These are phyloP conservation scores for Russula compacta DNA, from an alignment of 768 basidiomycete genomes.

Conservation along the genomic window DNA sequence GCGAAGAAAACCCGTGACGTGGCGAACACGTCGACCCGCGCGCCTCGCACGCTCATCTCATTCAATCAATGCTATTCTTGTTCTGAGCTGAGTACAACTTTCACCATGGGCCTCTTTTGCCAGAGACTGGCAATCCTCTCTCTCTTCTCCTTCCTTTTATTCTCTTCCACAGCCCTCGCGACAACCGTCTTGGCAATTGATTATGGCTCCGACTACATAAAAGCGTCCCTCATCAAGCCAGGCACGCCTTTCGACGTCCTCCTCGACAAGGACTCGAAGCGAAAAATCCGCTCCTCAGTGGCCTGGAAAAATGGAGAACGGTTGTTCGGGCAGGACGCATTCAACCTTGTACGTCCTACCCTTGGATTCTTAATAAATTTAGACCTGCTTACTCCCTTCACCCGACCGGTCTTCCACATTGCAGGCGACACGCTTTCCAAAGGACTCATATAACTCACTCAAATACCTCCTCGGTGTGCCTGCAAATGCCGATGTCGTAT, in stretches of 20 bases:
- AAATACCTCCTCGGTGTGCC: slow-evolving; percentile 77
- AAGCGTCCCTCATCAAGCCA: slow-evolving; percentile 91
- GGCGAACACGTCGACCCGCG: slow-evolving; percentile 7
- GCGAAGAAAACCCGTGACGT: slow-evolving; percentile 12
- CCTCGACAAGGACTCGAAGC: slow-evolving; percentile 92
- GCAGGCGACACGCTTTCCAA: slow-evolving; percentile 88
- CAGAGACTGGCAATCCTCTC: slow-evolving; percentile 10
- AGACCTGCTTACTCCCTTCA: neutral
- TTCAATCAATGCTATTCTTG: slow-evolving; percentile 4
- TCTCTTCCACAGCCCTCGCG: slow-evolving; percentile 21
- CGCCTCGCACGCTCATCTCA: no score
- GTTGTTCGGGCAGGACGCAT: slow-evolving; percentile 83
- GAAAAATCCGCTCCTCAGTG: slow-evolving; percentile 86
- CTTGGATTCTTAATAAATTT: neutral
- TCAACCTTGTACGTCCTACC: slow-evolving; percentile 60
- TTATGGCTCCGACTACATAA: slow-evolving; percentile 97
- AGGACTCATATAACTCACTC: slow-evolving; percentile 75
- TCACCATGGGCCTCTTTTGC: slow-evolving; percentile 6
- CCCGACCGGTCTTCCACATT: neutral
- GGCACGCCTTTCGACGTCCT: slow-evolving; percentile 93
- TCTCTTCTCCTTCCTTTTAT: slow-evolving; percentile 19
- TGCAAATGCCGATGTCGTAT: slow-evolving; percentile 26
- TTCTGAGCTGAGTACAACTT: slow-evolving; percentile 1
- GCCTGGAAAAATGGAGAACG: slow-evolving; percentile 90
- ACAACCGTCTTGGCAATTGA: slow-evolving; percentile 91